Evolutionary conservation across 257 asterid species (phyloP), one percentile per base, ranked within the genome.

Genomic region (Leonotis leonurus): DNA sequence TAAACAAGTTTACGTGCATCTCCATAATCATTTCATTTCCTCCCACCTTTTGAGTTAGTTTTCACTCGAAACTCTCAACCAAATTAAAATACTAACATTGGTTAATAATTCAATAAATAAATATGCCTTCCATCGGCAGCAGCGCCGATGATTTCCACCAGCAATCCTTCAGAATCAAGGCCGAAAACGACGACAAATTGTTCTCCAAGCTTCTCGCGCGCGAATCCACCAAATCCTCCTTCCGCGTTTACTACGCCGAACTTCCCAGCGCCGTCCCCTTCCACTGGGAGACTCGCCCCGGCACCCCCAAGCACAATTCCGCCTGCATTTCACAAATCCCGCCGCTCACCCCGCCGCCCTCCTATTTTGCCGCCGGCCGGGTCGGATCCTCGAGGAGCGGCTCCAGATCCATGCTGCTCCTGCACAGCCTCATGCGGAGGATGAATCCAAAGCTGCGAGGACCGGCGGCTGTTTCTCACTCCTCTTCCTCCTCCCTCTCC

Each of bases 301-400:
- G 86, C 25, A 80, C 86, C 0, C 86, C 86, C 0, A 80, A 80
- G 27, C 86, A 77, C 65, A 7, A n/a, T 1, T 66, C 68, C 12
- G 48, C 68, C 0, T 58, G 45, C 0, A 30, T 55, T 1, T 25
- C 9, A 1, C 24, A 50, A 39, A 26, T 66, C 5, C 86, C 86
- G 17, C 86, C 86, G 0, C 79, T 80, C 16, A 80, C 86, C 0
- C 86, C 86, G 0, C 86, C 86, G 3, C 86, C 86, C 0, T 74
- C 83, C 0, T 80, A 65, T 59, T 72, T 27, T 49, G 2, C 77
- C 58, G 35, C 24, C 56, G 55, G 33, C 17, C 3, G 24, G 21
- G 52, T 12, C 60, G 48, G 13, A 26, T 36, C 60, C 35, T 62
- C 69, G 3, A 71, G 22, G 2, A 52, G 49, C 3, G 21, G 20